Evolutionary conservation across 352 stramenopile genomes (phyloP).

Genomic region (Globisporangium nagaii): DNA sequence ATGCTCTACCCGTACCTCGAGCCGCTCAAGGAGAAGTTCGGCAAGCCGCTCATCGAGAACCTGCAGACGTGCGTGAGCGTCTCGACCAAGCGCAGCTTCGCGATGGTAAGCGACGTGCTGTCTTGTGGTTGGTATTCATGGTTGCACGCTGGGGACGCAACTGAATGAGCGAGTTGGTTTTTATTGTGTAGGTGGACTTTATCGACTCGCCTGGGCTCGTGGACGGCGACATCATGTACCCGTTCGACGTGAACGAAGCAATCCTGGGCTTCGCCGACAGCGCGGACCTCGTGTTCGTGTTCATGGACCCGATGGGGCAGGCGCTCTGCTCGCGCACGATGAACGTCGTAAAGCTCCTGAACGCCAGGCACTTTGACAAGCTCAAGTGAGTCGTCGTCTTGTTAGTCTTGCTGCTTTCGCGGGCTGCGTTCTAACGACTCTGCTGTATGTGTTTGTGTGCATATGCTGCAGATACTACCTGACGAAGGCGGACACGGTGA

Average conservation of each 20-base stretch:
- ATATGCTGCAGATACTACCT: conserved; percentile 33
- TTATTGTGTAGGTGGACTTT: conserved; percentile 39
- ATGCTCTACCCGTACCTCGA: conserved; percentile 56
- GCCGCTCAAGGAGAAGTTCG: conserved; percentile 42
- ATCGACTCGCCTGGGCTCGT: conserved; percentile 70
- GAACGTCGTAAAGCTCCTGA: conserved; percentile 58
- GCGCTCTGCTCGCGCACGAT: conserved; percentile 66
- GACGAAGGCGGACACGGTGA: conserved; percentile 60
- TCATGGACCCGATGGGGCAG: conserved; percentile 60
- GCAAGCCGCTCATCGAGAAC: conserved; percentile 58
- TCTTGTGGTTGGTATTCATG: too few relatives aligned
- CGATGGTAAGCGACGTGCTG: conserved; percentile 33
- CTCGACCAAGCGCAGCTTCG: conserved; percentile 42
- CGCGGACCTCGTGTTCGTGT: conserved; percentile 65
- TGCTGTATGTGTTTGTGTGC: background rate
- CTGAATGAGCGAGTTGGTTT: background rate
- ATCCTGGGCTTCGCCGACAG: conserved; percentile 47
- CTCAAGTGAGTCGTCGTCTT: conserved; percentile 32
- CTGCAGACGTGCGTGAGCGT: conserved; percentile 51
- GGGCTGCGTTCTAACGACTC: background rate
- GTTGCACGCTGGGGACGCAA: too few relatives aligned
- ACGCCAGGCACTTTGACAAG: conserved; percentile 45
- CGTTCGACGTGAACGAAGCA: conserved; percentile 61
- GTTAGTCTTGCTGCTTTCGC: too few relatives aligned
- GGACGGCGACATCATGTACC: conserved; percentile 62